Evolutionary conservation across 169 alveolate genomes (phyloP).

Genomic region (Neospora caninum): DNA sequence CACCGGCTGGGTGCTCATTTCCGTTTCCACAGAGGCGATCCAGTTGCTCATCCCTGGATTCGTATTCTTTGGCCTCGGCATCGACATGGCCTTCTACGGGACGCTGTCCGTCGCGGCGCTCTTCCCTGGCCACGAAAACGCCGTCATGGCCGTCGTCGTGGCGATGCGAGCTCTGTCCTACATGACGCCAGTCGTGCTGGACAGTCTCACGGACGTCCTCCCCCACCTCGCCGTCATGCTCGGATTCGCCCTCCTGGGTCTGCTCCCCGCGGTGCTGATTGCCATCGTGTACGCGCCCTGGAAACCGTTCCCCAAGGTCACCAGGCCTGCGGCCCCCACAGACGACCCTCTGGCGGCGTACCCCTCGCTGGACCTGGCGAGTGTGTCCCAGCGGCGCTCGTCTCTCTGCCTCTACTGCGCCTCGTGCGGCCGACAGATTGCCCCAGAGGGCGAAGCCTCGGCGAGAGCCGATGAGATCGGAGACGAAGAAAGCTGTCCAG

Average conservation of each 20-base stretch:
- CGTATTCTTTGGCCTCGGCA: conserved; percentile 33
- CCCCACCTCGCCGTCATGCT: neutral
- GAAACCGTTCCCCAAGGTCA: conserved; percentile 2
- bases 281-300: conserved; percentile 28
- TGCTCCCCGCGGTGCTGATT: conserved; percentile 27
- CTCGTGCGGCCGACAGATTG: neutral
- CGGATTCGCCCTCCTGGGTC: neutral
- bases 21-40: conserved; percentile 2
- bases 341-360: neutral
- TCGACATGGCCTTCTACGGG: conserved; percentile 61
- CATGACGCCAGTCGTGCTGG: conserved; percentile 31
- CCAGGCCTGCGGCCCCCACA: neutral
- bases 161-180: conserved; percentile 26
- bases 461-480: neutral
- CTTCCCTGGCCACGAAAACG: conserved; percentile 27
- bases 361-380: neutral
- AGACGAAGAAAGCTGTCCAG: neutral
- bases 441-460: neutral
- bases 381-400: neutral
- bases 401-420: neutral
- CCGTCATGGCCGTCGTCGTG: conserved; percentile 3
- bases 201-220: conserved; percentile 31
- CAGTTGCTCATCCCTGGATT: conserved; percentile 5
- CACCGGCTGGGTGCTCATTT: conserved; percentile 28
- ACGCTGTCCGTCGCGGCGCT: conserved; percentile 19